Conservation (phyloP, 1,139 yeast genomes). For the Oligophagozyma castellii region DNA sequence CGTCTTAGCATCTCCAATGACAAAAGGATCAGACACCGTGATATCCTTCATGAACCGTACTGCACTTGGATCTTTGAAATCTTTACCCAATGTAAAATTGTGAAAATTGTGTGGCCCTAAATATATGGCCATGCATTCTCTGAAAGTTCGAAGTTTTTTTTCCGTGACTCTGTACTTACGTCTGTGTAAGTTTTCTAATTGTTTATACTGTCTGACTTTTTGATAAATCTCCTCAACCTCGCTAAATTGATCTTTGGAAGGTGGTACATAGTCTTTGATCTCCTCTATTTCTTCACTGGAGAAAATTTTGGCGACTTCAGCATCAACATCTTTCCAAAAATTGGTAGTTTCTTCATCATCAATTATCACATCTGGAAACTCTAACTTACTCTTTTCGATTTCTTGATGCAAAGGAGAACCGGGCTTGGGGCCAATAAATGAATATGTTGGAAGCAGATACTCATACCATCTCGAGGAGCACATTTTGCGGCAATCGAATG, state of each 20-base stretch:
- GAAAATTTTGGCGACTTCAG: constrained; percentile 32
- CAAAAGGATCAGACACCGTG: constrained; percentile 78
- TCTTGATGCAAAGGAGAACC: constrained; percentile 47
- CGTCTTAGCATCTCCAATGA: constrained; percentile 81
- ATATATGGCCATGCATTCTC: constrained; percentile 58
- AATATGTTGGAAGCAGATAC: constrained; percentile 80
- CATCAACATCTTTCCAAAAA: constrained; percentile 55
- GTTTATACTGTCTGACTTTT: constrained; percentile 44
- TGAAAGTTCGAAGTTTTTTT: constrained; percentile 47
- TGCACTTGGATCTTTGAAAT: constrained; percentile 77
- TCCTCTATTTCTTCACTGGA: constrained; percentile 34
- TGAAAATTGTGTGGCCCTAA: constrained; percentile 91
- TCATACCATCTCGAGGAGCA: constrained; percentile 92
- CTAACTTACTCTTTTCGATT: constrained; percentile 38
- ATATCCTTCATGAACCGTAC: constrained; percentile 69
- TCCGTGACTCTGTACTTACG: constrained; percentile 52
- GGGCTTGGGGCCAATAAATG: constrained; percentile 85
- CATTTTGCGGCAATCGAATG: constrained; percentile 90
- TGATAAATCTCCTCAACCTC: constrained; percentile 24
- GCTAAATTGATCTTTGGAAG: constrained; percentile 26
- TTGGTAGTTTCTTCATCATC: constrained; percentile 52
- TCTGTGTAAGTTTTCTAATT: constrained; percentile 54
- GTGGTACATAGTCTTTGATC: constrained; percentile 25
- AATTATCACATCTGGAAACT: constrained; percentile 46
- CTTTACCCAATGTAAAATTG: constrained; percentile 83